Evolutionary conservation across 768 basidiomycete species (phyloP).

Genomic region (Trametes elegans): DNA sequence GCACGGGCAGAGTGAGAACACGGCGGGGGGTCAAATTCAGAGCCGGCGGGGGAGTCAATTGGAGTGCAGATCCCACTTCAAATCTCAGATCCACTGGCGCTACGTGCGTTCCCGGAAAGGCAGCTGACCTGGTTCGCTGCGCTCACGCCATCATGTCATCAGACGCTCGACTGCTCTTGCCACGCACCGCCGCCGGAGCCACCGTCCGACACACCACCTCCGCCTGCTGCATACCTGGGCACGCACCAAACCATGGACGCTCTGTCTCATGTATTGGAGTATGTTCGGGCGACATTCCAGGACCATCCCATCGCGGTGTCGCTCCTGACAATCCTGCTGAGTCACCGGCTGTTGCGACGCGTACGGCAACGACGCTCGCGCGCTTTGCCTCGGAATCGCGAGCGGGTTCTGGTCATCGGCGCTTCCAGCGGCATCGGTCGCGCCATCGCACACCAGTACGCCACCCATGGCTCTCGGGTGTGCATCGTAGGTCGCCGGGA

Average conservation of each 20-base stretch:
- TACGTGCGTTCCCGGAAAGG: constrained; percentile 5
- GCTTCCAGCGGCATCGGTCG: constrained; percentile 83
- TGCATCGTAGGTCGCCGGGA: constrained; percentile 72
- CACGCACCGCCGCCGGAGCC: no score
- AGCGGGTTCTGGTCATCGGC: constrained; percentile 80
- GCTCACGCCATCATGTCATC: not conserved
- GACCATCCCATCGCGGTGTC: constrained; percentile 8
- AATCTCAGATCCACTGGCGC: constrained; percentile 1
- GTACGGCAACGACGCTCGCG: constrained; percentile 27
- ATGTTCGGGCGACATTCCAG: not conserved
- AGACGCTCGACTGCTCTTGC: not conserved
- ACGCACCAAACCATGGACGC: not conserved
- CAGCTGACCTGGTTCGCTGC: not conserved
- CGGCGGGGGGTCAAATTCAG: not conserved
- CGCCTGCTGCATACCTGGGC: not conserved
- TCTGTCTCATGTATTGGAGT: not conserved
- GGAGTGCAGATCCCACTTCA: not conserved
- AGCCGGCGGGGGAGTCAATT: not conserved
- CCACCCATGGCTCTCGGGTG: constrained; percentile 68
- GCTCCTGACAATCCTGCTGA: constrained; percentile 14
- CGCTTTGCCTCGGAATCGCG: constrained; percentile 40
- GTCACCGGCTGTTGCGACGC: constrained; percentile 8
- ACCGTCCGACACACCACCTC: no score
- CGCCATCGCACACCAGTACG: constrained; percentile 67
- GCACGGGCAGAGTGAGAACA: constrained; percentile 1